Evolutionary conservation across 208 protist species (phyloP).

Genomic region (Crithidia brevicula): DNA sequence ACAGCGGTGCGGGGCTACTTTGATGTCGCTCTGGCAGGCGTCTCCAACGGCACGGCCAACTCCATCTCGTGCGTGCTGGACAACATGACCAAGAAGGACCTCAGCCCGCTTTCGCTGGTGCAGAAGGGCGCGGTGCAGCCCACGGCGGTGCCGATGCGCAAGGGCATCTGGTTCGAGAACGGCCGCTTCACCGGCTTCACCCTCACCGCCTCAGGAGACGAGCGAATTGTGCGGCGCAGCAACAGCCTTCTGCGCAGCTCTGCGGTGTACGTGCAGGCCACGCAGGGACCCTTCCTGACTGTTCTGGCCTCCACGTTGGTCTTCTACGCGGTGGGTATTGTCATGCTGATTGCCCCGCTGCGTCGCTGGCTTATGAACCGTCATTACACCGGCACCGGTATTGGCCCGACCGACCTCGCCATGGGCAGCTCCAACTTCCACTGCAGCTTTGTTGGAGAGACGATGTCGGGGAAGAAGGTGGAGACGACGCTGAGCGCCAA

Average conservation of each 20-base stretch:
- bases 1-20: slow-evolving; percentile 56
- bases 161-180: slow-evolving; percentile 69
- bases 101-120: slow-evolving; percentile 48
- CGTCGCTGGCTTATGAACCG: slow-evolving; percentile 40
- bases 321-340: slow-evolving; percentile 24
- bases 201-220: slow-evolving; percentile 70
- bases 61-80: slow-evolving; percentile 45
- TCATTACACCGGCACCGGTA: slow-evolving; percentile 37
- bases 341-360: slow-evolving; percentile 46
- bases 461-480: slow-evolving; percentile 47
- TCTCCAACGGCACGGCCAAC: slow-evolving; percentile 74
- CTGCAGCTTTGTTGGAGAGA: slow-evolving; percentile 59
- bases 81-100: slow-evolving; percentile 35
- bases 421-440: slow-evolving; percentile 53
- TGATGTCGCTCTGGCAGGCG: slow-evolving; percentile 28
- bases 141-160: slow-evolving; percentile 27
- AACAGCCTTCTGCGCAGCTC: slow-evolving; percentile 69
- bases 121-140: slow-evolving; percentile 46
- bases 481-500: slow-evolving; percentile 34
- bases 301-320: slow-evolving; percentile 31
- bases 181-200: slow-evolving; percentile 58
- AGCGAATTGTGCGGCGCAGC: slow-evolving; percentile 82
- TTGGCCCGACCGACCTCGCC: slow-evolving; percentile 51
- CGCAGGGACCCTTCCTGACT: slow-evolving; percentile 40
- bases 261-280: slow-evolving; percentile 63